Base-by-base conservation (phyloP, 148 eudicot species). In the Mesembryanthemum crystallinum region DNA sequence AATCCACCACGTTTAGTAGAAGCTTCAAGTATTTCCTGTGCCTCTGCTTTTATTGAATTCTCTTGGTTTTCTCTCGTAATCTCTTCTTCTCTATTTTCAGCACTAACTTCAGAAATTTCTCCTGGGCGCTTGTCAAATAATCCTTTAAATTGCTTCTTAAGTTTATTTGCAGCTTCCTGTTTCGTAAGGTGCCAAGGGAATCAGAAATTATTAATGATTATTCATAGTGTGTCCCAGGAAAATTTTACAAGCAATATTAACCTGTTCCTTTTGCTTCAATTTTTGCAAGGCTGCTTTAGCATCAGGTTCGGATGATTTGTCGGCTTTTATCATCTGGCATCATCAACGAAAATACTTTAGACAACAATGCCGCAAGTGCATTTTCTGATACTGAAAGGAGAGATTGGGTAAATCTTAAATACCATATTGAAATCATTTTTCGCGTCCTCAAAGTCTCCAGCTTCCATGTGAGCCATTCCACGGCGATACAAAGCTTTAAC, bases 401-500 rank as follows among this genome's bases (percentile, higher is more conserved):
- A 20, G 63, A 35, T 30, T 43, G 32, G 27, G n/a, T 27, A 78
- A n/a, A n/a, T n/a, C n/a, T n/a, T 6, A 21, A n/a, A 37, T 84
- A 92, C 98, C 97, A 79, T 90, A 43, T 88, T 85, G 74, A 95
- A 95, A 84, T 95, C 97, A 64, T 52, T 86, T 81, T 88, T 89
- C 66, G 99, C 97, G 81, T 92, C 92, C 76, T 95, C 97, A 81
- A 86, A 95, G 72, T 95, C 98, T 79, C 94, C 99, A 73, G 80
- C 81, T 62, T 83, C 88, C 97, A 92, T 89, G 77, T 88, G 80
- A 28, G 99, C 99, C 98, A 95, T 92, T 82, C 99, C 99, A 54
- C 99, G 92, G 24, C 98, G 94, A 83, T 95, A 95, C 54, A 95
- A 84, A 76, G 94, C 99, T 86, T 95, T 95, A 23, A 85, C 96